Evolutionary conservation across 1,139 yeast genomes (phyloP), one percentile per base, ranked within the genome.

Genomic region (Hansenula sp.): DNA sequence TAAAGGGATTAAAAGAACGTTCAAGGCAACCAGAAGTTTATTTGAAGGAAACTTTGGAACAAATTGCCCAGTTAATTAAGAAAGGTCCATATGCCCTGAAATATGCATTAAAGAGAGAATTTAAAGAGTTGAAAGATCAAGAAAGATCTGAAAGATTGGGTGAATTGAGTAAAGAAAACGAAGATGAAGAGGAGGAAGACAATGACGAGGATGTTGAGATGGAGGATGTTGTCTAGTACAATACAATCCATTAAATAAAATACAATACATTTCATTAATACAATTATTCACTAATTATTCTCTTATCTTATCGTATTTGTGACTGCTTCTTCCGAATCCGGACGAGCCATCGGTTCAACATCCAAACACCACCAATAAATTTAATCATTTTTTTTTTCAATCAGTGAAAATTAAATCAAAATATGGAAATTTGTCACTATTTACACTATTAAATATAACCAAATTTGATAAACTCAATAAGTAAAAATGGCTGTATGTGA

Each of bases 11-110:
- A 50, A 86, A 90, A 61, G 99, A 93, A 63, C 78, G 96, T 56
- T 90, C 98, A 3, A 84, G 84, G 59, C 99, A 93, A 70, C 99
- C 99, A 1, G 99, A 94, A 62, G 84, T 87, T 4, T 94, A 88
- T 62, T 72, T 93, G 54, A 90, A 93, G 61, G 97, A 91, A 61
- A 86, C 93, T 43, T 71, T 93, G 43, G 99, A 93, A 49, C 81
- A 87, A 40, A 89, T 93, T 61, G 99, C 99, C 1, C 77, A 80
- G 38, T 74, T 93, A 58, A 91, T 87, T 57, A 90, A 93, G 61
- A 89, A 89, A 64, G 99, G 99, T 18, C 97, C 99, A 1, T 91
- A 91, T 61, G 95, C 98, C 2, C 77, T 91, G 60, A 91, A 88
- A 65, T 93, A 91, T 67, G 84, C 90, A 45, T 71, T 93, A 59